phyloP scores from a whole-genome alignment of 106 monocot species.

The Dioscorea alata region DNA sequence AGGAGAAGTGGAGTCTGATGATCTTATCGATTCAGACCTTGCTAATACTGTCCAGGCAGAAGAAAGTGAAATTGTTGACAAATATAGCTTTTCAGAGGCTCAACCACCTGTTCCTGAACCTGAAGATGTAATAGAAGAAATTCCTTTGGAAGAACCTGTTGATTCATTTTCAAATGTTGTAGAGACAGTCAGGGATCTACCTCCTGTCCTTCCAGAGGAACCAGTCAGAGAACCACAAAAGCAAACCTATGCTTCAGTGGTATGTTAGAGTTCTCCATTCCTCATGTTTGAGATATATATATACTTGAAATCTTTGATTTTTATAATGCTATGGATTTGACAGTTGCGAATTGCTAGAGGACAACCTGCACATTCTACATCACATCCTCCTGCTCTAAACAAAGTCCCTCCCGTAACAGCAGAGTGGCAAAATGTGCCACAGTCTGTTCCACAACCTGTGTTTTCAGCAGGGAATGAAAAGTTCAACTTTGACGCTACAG shows the following conservation, averaged over 20 bases:
- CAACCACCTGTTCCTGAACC: conserved; percentile 28
- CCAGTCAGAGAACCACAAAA: conserved; percentile 40
- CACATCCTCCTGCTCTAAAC: conserved; percentile 20
- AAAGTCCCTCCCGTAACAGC: conserved; percentile 24
- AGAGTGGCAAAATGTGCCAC: conserved; percentile 33
- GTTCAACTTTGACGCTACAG: conserved; percentile 20
- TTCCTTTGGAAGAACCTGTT: conserved; percentile 29
- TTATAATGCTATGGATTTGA: conserved; percentile 3
- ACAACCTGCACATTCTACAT: conserved; percentile 16
- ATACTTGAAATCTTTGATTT: background rate
- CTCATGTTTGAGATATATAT: background rate
- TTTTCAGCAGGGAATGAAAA: conserved; percentile 28
- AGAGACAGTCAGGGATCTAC: conserved; percentile 9
- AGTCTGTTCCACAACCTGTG: conserved; percentile 23
- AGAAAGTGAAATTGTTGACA: conserved; percentile 33
- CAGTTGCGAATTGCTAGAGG: conserved; percentile 65
- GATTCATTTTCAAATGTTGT: conserved; percentile 23
- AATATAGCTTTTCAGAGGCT: conserved; percentile 38
- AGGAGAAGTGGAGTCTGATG: conserved; percentile 21
- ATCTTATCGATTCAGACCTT: conserved; percentile 6
- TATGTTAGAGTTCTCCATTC: conserved; percentile 14
- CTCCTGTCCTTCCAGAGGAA: conserved; percentile 26
- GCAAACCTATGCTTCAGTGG: conserved; percentile 89
- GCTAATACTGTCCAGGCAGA: conserved; percentile 18
- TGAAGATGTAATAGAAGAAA: conserved; percentile 34